Evolutionary conservation across 2,329 filamentous ascomycete species (phyloP), one percentile per base, ranked within the genome.

Genomic region (Trichoderma brevicompactum): DNA sequence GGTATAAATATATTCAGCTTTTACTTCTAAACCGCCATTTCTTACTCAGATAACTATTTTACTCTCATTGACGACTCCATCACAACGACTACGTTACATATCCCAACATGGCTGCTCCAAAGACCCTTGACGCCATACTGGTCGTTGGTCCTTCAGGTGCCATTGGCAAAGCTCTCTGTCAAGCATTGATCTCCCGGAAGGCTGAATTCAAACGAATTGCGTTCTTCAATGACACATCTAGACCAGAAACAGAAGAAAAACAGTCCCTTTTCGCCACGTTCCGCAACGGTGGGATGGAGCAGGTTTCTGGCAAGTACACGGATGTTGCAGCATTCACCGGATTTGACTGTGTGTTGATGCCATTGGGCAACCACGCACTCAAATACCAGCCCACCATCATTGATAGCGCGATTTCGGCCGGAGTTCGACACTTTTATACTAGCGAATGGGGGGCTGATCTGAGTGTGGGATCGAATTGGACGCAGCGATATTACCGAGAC

Each of bases 271-370:
- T 50, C 19, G 46, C 36, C 9, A 28, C 13, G 5, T 61, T 61
- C 32, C 58, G 43, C 34, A n/a, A 50, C 41, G 44, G 34, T 2
- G 58, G 58, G 7, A 40, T 61, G 34, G 58, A 61, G 13, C 44
- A 61, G 13, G 32, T 50, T 7, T 61, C 58, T 36, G 58, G 58
- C 3, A 12, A n/a, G 50, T 61, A 61, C 46, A 61, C 46, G 8
- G 58, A 50, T 7, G n/a, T 34, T 10, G 7, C 10, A 8, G 34
- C 58, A 32, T 50, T 50, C 15, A 7, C 10, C 40, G 58, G 58
- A 7, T 61, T 61, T n/a, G 58, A 61, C 8, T 61, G 58, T 32
- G 58, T 61, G 13, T 40, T 61, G 58, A 61, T 61, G 58, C 44
- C 58, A 9, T 23, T 61, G 7, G 58, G 58, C 17, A 61, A 61